These are phyloP conservation scores for Stachybotrys echinatus DNA, from an alignment of 2,329 filamentous ascomycete species.

Conservation along the genomic window DNA sequence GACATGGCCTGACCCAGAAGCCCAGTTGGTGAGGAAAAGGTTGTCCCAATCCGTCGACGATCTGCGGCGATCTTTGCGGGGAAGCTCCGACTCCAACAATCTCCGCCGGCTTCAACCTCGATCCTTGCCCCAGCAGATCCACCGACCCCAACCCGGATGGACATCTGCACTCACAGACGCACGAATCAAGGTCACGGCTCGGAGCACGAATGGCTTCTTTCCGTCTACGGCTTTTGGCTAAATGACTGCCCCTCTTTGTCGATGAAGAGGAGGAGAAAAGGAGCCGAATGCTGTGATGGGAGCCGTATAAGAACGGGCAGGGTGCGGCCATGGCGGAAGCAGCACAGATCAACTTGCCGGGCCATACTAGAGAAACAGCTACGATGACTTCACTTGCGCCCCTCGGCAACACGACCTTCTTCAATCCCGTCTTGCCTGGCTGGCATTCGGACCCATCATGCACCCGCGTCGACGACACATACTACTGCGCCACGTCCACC, in stretches of 20 bases:
- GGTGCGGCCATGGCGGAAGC: background rate
- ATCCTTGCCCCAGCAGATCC: background rate
- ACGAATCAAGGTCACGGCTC: background rate
- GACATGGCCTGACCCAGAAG: no score
- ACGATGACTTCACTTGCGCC: background rate
- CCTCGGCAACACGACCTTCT: background rate
- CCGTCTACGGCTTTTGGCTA: background rate
- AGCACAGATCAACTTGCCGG: background rate
- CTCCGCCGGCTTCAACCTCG: no score
- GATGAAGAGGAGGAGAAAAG: no score
- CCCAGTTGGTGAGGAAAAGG: no score
- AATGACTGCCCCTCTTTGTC: background rate
- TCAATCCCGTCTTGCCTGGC: conserved; percentile 43
- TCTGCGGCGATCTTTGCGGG: background rate
- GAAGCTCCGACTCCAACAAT: background rate
- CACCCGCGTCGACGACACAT: conserved; percentile 37
- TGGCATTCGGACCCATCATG: conserved; percentile 45
- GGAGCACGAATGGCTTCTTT: background rate
- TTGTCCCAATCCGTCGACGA: no score
- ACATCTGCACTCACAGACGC: background rate
- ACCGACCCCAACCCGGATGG: background rate
- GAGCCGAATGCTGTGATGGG: background rate
- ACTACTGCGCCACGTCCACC: conserved; percentile 46
- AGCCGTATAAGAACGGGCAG: background rate
- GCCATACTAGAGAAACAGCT: background rate